Base-by-base conservation (phyloP, 768 basidiomycete genomes). In the Hygrocybe punicea region DNA sequence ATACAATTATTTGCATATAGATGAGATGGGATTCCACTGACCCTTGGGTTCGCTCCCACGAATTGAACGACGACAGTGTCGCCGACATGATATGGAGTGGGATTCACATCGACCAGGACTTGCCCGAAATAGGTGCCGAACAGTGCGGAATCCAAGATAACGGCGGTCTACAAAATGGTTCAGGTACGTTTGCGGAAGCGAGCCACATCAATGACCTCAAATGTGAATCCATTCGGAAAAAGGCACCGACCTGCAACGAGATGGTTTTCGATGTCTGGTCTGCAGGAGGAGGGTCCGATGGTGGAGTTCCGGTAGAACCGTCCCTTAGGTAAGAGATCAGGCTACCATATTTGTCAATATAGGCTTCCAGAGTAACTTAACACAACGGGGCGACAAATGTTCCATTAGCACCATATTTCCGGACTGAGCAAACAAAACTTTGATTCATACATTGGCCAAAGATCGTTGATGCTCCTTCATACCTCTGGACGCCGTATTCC, bases 381-480 rank as follows among this genome's bases (percentile, higher is more conserved):
- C 25, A 35, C 21, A 49, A n/a, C n/a, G n/a, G n/a, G n/a, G n/a
- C 48, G 53, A 25, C 44, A 58, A 24, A 48, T 50, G 25, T 34
- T 29, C 21, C 24, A 11, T 42, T 44, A 54, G 9, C 40, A 47
- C 49, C 4, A 29, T 4, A 58, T 44, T 16, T 29, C 29, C 51
- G 56, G 56, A 57, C 39, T 44, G 35, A 53, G 40, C 39, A 58
- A 67, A 48, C 19, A 29, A 52, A 44, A 21, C 29, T 29, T 29
- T 46, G 17, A n/a, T 4, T 76, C 85, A 67, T 61, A 90, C 90
- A 81, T 57, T 78, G 83, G 37, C 90, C 89, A 69, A 83, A 91
- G 45, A 91, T 76, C 8, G 87, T 91, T 44, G 89, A 90, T 1
- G 87, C 89, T 50, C 89, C 90, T 71, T 91, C 90, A 62, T 90